phyloP scores from a whole-genome alignment of 73 alveolate species.

The Durusdinium trenchii region DNA sequence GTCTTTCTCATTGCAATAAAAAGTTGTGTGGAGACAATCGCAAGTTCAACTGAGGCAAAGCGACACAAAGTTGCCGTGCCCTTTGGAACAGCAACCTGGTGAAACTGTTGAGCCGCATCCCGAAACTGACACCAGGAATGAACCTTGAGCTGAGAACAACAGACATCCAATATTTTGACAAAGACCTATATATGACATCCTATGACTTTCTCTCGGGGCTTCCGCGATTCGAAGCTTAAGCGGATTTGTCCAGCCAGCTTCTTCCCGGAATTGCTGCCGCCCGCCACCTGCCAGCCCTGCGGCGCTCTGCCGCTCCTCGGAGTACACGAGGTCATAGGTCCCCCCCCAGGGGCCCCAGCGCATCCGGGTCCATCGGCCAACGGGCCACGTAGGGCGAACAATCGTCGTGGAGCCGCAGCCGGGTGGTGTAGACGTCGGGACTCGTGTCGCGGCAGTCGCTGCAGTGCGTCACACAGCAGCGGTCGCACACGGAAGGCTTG shows the following conservation, averaged over 20 bases:
- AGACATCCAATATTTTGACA: too few species aligned
- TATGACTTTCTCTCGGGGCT: too few species aligned
- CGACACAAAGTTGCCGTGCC: too few species aligned
- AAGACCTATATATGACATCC: too few species aligned
- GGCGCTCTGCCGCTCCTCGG: background rate
- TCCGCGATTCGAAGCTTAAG: background rate
- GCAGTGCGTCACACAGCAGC: background rate
- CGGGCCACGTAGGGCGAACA: constrained; percentile 73
- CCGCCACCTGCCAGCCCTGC: background rate
- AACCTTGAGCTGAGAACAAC: too few species aligned
- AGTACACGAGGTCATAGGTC: constrained; percentile 56
- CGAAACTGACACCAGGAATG: too few species aligned
- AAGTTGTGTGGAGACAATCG: too few species aligned
- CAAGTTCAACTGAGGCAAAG: too few species aligned
- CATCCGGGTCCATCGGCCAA: constrained; percentile 64
- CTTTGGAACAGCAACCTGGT: too few species aligned
- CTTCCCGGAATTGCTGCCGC: background rate
- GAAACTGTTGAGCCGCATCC: too few species aligned
- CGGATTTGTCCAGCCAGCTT: background rate
- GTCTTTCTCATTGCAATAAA: too few species aligned
- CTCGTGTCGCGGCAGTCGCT: background rate
- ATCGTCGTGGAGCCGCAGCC: constrained; percentile 70
- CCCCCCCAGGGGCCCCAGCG: constrained; percentile 53
- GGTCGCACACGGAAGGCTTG: background rate
- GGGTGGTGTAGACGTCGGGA: background rate